A percentile compares a stretch with the other conserved stretches of the same genome.
These are phyloP conservation scores for Talaromyces pinophilus DNA, from an alignment of 2,329 filamentous ascomycete genomes.

Conservation along the genomic window DNA sequence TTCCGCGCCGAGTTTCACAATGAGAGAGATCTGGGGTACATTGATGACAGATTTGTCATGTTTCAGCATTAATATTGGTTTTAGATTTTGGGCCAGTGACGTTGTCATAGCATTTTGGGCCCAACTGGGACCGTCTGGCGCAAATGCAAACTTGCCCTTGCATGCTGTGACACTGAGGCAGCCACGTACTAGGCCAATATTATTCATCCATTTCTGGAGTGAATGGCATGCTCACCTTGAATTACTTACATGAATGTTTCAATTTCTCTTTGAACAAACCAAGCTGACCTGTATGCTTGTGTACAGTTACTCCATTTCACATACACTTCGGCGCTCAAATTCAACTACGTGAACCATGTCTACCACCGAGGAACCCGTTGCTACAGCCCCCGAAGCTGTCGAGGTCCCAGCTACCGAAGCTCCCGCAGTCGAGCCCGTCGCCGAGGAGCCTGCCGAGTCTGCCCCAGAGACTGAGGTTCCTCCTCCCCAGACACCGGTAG, in stretches of 20 bases:
- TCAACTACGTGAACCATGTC: conserved; percentile 29
- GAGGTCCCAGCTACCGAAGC: conserved; percentile 26
- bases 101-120: background rate
- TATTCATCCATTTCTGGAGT: background rate
- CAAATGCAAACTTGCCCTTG: conserved; percentile 14
- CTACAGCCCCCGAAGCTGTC: conserved; percentile 33
- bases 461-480: conserved; percentile 33
- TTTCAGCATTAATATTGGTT: background rate
- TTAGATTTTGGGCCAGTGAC: background rate
- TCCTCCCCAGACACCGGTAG: conserved; percentile 39
- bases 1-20: background rate
- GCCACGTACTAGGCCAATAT: conserved; percentile 5
- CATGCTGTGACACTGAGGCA: conserved; percentile 3
- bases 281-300: background rate
- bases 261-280: background rate
- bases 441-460: conserved; percentile 23
- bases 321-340: background rate
- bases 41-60: background rate
- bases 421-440: conserved; percentile 9
- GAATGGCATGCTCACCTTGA: background rate
- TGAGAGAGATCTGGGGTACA: conserved; percentile 5
- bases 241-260: background rate
- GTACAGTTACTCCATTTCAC: background rate
- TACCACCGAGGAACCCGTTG: conserved; percentile 22
- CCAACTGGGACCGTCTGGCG: background rate